Base-by-base conservation (phyloP, 2,329 filamentous ascomycete species). In the Hawksworthiomyces lignivorus region DNA sequence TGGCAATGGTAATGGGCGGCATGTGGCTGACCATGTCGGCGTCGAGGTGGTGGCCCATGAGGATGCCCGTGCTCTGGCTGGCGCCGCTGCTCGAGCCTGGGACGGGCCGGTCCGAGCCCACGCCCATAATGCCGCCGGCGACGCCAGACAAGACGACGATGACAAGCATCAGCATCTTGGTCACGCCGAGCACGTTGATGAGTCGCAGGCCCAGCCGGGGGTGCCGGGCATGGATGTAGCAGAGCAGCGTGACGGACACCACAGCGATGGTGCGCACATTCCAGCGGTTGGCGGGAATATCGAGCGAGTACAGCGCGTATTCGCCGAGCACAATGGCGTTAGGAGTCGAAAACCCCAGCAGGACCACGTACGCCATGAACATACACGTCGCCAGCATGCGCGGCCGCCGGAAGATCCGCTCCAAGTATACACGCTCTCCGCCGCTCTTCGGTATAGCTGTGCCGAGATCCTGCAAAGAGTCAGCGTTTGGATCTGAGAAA, bases 401-500 rank as follows among this genome's bases (percentile, higher is more conserved):
- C 21, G 73, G 73, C 17, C 61, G 65, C 35, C 58, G 62, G 52
- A 68, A 74, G 27, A 73, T 69, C 28, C 70, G 68, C 56, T 75
- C 70, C 31, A 75, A 65, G 51, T 74, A 74, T 29, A 72, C 67
- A 37, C 69, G 65, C 50, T 73, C 70, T n/a, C 70, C 70, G 28
- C 71, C 70, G 12, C 61, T 65, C 19, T 59, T 54, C 7, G 68
- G 67, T 10, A 71, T 60, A 15, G 63, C 64, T 4, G 59, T 64
- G 27, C 67, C 68, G 7, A 70, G 59, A 40, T 72, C 54, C 66
- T 50, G 21, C 9, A 14, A 17, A 10, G 19, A 26, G 26, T 36
- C 6, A 30, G 39, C 32, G 17, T 21, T 14, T 4, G n/a, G n/a
- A n/a, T n/a, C n/a, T n/a, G n/a, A n/a, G n/a, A n/a, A n/a, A n/a